Evolutionary conservation across 139 green algal genomes (phyloP).

Genomic region (Mychonastes homosphaera): DNA sequence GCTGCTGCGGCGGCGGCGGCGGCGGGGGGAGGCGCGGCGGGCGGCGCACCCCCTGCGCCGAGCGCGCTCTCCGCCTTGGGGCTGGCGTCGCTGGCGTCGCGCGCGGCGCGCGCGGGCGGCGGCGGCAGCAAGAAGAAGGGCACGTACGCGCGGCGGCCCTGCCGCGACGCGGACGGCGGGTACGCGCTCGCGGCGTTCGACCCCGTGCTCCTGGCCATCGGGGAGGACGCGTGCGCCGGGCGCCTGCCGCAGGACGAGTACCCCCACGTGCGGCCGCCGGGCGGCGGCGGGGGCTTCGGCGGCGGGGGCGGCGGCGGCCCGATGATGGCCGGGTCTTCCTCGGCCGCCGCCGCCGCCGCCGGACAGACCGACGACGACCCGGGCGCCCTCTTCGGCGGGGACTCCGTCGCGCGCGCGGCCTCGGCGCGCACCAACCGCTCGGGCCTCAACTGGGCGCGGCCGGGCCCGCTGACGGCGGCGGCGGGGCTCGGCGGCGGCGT

Average conservation of each 20-base stretch:
- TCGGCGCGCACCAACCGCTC: conserved; percentile 19
- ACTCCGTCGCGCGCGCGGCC: neutral
- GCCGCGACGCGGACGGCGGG: conserved; percentile 14
- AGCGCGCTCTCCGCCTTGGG: neutral
- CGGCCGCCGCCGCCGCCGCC: neutral
- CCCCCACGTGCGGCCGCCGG: conserved; percentile 49
- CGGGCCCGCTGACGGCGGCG: too few relatives aligned
- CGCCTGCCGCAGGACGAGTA: conserved; percentile 61
- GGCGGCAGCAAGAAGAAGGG: conserved; percentile 16
- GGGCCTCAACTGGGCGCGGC: conserved; percentile 25
- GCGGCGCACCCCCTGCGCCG: neutral
- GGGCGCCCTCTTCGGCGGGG: conserved; percentile 7
- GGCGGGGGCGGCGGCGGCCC: neutral
- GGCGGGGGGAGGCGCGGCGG: conserved; percentile 11
- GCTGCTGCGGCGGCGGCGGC: conserved; percentile 17
- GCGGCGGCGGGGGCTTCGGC: neutral
- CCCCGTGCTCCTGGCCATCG: conserved; percentile 35
- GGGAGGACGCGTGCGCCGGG: conserved; percentile 25
- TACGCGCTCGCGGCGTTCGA: conserved; percentile 32
- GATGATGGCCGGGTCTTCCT: conserved; percentile 7
- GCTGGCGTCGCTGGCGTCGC: neutral
- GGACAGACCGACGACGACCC: conserved; percentile 1
- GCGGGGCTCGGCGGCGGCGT: neutral
- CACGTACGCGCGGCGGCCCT: conserved; percentile 4
- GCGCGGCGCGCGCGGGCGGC: conserved; percentile 2